These are phyloP conservation scores for Glycine soja DNA, from an alignment of 306 rosid genomes.

Conservation along the genomic window DNA sequence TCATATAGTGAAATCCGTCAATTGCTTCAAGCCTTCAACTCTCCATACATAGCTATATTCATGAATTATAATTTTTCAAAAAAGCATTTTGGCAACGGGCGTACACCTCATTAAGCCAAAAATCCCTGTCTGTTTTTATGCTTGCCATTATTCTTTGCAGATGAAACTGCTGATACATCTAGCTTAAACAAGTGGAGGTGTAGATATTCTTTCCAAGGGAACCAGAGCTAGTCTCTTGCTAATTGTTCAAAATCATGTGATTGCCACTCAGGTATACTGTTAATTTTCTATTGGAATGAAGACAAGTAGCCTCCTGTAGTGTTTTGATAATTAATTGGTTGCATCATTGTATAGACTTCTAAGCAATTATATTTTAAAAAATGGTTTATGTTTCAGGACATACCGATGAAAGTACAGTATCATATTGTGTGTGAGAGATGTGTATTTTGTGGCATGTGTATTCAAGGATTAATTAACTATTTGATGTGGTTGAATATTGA, in stretches of 20 bases:
- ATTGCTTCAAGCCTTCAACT: neutral
- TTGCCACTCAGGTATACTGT: constrained; percentile 72
- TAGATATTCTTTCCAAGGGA: constrained; percentile 70
- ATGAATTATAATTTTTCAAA: neutral
- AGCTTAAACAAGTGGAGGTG: constrained; percentile 74
- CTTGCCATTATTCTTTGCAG: constrained; percentile 55
- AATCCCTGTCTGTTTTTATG: neutral
- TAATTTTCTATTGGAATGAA: constrained; percentile 34
- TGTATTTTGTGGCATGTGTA: too few relatives aligned
- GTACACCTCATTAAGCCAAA: neutral
- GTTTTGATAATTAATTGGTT: too few relatives aligned
- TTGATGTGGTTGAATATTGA: too few relatives aligned
- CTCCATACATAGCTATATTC: neutral
- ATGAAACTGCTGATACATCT: constrained; percentile 58
- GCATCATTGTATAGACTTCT: too few relatives aligned
- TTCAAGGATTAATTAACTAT: too few relatives aligned
- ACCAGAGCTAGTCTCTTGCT: constrained; percentile 59
- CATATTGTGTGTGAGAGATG: too few relatives aligned
- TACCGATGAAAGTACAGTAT: too few relatives aligned
- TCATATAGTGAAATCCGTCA: neutral
- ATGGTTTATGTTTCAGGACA: too few relatives aligned
- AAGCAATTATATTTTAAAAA: too few relatives aligned
- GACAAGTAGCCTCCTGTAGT: neutral
- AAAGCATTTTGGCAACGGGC: neutral
- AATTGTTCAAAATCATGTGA: constrained; percentile 87